phyloP scores from a whole-genome alignment of 2,329 filamentous ascomycete species.

The Beauveria sp. region DNA sequence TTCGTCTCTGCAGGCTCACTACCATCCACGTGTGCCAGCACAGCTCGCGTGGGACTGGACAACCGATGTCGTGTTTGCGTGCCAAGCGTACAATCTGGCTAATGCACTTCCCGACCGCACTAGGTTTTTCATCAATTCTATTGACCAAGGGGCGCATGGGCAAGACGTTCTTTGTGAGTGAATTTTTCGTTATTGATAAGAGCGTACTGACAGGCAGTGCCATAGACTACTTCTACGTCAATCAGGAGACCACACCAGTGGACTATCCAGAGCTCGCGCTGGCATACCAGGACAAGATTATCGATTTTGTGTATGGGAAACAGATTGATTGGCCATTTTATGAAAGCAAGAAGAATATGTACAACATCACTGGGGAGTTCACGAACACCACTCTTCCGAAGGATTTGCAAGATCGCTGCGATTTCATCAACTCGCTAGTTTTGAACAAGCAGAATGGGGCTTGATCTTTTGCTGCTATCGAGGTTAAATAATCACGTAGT shows the following conservation, averaged over 20 bases:
- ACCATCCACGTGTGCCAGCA: conserved; percentile 6
- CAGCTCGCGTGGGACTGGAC: conserved; percentile 19
- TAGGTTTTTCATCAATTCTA: conserved; percentile 13
- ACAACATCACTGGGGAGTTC: conserved; percentile 12
- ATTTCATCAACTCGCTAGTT: conserved; percentile 8
- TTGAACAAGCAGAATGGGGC: conserved; percentile 13
- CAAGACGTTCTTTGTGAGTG: conserved; percentile 14
- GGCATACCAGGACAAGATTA: conserved; percentile 12
- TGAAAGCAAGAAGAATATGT: conserved; percentile 5
- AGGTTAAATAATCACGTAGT: neutral
- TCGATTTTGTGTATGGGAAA: conserved; percentile 13
- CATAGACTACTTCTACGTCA: conserved; percentile 13
- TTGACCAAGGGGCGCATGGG: conserved; percentile 12
- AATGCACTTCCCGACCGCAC: conserved; percentile 10
- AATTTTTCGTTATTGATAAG: too few species aligned
- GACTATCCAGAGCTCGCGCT: conserved; percentile 8
- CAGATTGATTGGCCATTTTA: conserved; percentile 13
- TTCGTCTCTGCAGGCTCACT: conserved; percentile 10
- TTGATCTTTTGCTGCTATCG: neutral
- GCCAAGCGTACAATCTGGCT: conserved; percentile 16
- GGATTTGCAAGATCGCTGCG: conserved; percentile 11
- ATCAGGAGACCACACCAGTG: conserved; percentile 10
- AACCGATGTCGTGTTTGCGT: conserved; percentile 17
- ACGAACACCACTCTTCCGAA: neutral
- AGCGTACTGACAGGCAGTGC: neutral